Evolutionary conservation across 2,329 filamentous ascomycete genomes (phyloP).

Genomic region (Paraphoma sp.): DNA sequence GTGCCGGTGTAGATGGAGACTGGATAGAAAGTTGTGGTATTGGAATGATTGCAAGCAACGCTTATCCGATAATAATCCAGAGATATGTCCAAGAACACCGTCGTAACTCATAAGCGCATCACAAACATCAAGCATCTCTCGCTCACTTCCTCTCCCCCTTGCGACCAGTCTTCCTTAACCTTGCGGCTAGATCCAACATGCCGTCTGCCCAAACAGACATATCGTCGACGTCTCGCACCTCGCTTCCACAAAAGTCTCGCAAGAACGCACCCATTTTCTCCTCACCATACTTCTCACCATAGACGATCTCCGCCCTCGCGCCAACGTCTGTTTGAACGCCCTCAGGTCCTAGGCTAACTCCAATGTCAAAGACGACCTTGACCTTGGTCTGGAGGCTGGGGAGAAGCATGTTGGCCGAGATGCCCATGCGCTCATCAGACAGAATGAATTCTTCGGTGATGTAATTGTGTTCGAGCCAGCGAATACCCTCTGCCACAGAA

Average conservation of each 20-base stretch:
- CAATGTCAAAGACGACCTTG: slow-evolving; percentile 65
- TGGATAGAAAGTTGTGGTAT: background rate
- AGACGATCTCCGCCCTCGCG: slow-evolving; percentile 69
- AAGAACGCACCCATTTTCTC: slow-evolving; percentile 78
- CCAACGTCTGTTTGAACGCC: slow-evolving; percentile 62
- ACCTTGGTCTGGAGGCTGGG: slow-evolving; percentile 72
- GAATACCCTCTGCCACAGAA: slow-evolving; percentile 66
- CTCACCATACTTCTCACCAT: slow-evolving; percentile 79
- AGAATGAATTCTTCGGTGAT: slow-evolving; percentile 69
- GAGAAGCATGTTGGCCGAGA: slow-evolving; percentile 70
- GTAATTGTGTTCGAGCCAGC: slow-evolving; percentile 67
- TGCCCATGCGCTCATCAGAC: slow-evolving; percentile 68
- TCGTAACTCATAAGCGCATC: slow-evolving; percentile 20
- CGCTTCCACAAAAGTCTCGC: slow-evolving; percentile 56
- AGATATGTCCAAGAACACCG: slow-evolving; percentile 5
- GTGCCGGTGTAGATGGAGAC: slow-evolving; percentile 50
- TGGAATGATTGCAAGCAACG: background rate
- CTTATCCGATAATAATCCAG: background rate
- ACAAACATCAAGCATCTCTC: slow-evolving; percentile 1
- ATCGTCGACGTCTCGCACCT: slow-evolving; percentile 31
- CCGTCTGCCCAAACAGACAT: slow-evolving; percentile 53
- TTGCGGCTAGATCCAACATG: slow-evolving; percentile 51
- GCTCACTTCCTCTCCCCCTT: slow-evolving; percentile 49
- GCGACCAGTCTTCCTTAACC: slow-evolving; percentile 53
- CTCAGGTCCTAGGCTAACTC: slow-evolving; percentile 50